Conservation (phyloP, 225 moss, liverwort and hornwort species). For the Sphagnum tenellum region DNA sequence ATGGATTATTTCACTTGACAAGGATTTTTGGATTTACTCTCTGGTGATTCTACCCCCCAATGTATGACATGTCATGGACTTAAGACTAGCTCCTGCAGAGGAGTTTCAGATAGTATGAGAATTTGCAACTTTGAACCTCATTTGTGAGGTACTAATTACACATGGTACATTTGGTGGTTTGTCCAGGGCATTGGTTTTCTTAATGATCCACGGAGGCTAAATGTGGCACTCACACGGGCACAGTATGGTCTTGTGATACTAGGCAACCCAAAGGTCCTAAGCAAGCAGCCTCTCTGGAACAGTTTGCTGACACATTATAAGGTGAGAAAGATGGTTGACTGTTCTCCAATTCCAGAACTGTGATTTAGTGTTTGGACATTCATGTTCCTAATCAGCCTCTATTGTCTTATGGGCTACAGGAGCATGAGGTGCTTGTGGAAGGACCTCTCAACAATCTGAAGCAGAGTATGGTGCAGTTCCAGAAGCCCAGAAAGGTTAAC, state of each 20-base stretch:
- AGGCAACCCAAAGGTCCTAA: slow-evolving; percentile 60
- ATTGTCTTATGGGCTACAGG: slow-evolving; percentile 13
- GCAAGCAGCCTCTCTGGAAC: slow-evolving; percentile 67
- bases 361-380: neutral
- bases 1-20: neutral
- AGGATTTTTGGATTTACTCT: no score
- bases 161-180: neutral
- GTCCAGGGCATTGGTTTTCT: slow-evolving; percentile 58
- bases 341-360: neutral
- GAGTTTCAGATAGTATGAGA: no score
- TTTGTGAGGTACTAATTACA: no score
- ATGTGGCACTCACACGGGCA: slow-evolving; percentile 54
- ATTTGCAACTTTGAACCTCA: no score
- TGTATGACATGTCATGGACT: no score
- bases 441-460: slow-evolving; percentile 58
- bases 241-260: slow-evolving; percentile 51
- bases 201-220: slow-evolving; percentile 58
- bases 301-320: slow-evolving; percentile 57
- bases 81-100: no score
- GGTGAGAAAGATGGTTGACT: slow-evolving; percentile 9
- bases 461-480: slow-evolving; percentile 69
- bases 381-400: neutral
- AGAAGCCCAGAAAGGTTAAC: slow-evolving; percentile 53
- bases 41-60: no score
- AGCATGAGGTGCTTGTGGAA: slow-evolving; percentile 61